Percentiles rank a stretch among this genome's conserved stretches.
phyloP scores from a whole-genome alignment of 768 basidiomycete genomes.

The Lactifluus pinguis region DNA sequence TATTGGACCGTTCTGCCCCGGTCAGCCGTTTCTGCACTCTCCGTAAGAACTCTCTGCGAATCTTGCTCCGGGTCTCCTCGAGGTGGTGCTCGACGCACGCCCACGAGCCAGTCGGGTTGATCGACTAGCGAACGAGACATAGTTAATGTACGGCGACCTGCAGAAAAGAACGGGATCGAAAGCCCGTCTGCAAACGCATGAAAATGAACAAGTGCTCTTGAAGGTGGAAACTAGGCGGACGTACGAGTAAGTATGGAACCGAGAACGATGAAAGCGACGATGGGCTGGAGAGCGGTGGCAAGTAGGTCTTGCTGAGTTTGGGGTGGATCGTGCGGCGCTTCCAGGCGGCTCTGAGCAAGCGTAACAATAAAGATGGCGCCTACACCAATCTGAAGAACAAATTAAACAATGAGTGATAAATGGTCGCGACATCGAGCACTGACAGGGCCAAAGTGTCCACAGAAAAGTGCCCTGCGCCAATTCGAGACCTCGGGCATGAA shows the following conservation, averaged over 20 bases:
- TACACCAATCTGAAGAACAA: slow-evolving; percentile 70
- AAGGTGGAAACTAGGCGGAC: background rate
- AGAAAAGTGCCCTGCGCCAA: slow-evolving; percentile 83
- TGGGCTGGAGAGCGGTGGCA: slow-evolving; percentile 64
- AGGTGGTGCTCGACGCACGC: slow-evolving; percentile 13
- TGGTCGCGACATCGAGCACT: slow-evolving; percentile 11
- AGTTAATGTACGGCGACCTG: slow-evolving; percentile 17
- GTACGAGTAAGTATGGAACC: slow-evolving; percentile 76
- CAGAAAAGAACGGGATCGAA: slow-evolving; percentile 45
- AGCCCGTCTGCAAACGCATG: slow-evolving; percentile 30
- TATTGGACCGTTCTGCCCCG: background rate
- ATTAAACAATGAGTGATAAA: background rate
- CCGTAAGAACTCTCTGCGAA: too few species aligned
- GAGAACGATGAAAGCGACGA: slow-evolving; percentile 83
- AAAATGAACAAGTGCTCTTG: background rate
- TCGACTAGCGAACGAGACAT: slow-evolving; percentile 1
- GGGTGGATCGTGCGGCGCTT: slow-evolving; percentile 50
- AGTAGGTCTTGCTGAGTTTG: slow-evolving; percentile 62
- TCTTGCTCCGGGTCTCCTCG: background rate
- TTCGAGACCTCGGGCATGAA: slow-evolving; percentile 82
- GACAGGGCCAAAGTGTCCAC: slow-evolving; percentile 74
- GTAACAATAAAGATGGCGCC: slow-evolving; percentile 84
- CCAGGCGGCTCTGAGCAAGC: slow-evolving; percentile 55
- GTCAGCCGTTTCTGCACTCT: background rate
- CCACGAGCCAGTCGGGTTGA: slow-evolving; percentile 18